A percentile compares a stretch with the other conserved stretches of the same genome.
These are phyloP conservation scores for Chlorella sp. DNA, from an alignment of 139 green algal species.

Conservation along the genomic window DNA sequence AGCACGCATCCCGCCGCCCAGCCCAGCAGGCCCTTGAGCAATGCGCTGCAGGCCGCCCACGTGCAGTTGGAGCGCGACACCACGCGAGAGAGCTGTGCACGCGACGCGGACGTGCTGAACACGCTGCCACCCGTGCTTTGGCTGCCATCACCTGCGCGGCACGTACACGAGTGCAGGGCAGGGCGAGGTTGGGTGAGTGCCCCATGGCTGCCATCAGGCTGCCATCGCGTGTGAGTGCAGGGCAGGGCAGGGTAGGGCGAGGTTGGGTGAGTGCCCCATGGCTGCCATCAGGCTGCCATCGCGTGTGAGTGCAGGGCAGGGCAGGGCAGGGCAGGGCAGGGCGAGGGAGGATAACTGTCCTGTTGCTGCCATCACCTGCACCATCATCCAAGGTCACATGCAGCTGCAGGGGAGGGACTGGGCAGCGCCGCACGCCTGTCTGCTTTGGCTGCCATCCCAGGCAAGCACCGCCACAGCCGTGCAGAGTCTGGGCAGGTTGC, in stretches of 20 bases:
- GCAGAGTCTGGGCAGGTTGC: no score
- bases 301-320: not conserved
- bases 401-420: no score
- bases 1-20: not conserved
- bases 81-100: not conserved
- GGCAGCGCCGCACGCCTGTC: not conserved
- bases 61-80: not conserved
- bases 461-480: not conserved
- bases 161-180: not conserved
- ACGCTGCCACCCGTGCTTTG: no score
- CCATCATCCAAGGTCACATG: no score
- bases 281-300: not conserved
- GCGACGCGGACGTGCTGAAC: not conserved
- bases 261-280: not conserved
- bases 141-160: not conserved
- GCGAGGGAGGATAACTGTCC: not conserved
- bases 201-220: not conserved
- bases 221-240: not conserved
- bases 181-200: not conserved
- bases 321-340: not conserved
- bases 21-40: conserved; percentile 2
- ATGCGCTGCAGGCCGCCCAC: not conserved
- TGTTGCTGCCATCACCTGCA: not conserved
- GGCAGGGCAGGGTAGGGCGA: not conserved
- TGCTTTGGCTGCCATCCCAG: not conserved